Evolutionary conservation across 108 stramenopile species (phyloP).

Genomic region (Skeletonema tropicum): DNA sequence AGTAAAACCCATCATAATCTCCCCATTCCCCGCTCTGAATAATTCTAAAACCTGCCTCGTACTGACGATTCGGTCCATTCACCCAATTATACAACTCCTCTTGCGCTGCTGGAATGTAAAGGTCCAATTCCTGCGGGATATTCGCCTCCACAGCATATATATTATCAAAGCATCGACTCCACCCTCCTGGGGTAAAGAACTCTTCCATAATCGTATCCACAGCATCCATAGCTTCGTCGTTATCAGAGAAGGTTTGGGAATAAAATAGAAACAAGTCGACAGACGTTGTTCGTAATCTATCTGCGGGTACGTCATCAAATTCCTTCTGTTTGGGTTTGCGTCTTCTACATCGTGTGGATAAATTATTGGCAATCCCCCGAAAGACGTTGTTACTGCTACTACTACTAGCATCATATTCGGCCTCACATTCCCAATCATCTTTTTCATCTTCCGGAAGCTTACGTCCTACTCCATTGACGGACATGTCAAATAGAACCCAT

Average conservation of each 20-base stretch:
- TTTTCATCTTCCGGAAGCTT: conserved; percentile 17
- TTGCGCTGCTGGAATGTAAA: conserved; percentile 56
- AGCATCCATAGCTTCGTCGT: conserved; percentile 55
- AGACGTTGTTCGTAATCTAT: conserved; percentile 14
- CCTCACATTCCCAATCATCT: conserved; percentile 41
- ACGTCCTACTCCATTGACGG: conserved; percentile 34
- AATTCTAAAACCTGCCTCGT: conserved; percentile 67
- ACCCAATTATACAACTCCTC: conserved; percentile 72
- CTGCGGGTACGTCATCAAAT: conserved; percentile 28
- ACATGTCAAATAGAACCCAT: conserved; percentile 45
- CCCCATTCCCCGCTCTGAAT: conserved; percentile 70
- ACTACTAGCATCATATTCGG: not conserved
- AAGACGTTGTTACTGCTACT: not conserved
- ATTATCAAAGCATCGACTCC: conserved; percentile 65
- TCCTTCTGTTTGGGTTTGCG: conserved; percentile 17
- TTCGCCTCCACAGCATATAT: conserved; percentile 69
- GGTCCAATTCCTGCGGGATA: conserved; percentile 58
- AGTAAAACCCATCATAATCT: conserved; percentile 69
- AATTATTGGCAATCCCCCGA: conserved; percentile 17
- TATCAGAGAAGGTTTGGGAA: conserved; percentile 64
- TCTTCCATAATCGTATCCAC: conserved; percentile 65
- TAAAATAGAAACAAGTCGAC: conserved; percentile 68
- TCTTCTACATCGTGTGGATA: conserved; percentile 26
- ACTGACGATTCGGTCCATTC: conserved; percentile 79
- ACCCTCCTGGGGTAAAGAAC: conserved; percentile 66